Base-by-base conservation (phyloP, 2,329 filamentous ascomycete species). In the Arthrobotrys sphaeroides region DNA sequence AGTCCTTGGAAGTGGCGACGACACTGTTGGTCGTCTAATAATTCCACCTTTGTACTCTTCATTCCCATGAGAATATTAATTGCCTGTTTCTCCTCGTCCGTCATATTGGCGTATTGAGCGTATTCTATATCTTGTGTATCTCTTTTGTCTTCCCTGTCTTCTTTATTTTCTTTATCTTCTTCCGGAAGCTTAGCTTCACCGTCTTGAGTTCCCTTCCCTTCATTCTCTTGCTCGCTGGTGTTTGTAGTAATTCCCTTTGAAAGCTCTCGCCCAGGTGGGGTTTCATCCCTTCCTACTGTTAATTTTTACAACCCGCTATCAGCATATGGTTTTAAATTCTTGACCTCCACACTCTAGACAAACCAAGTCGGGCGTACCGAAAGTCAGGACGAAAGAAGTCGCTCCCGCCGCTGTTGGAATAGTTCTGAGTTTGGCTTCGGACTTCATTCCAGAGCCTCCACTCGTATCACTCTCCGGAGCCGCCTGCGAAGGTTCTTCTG, bases 1-100 rank as follows among this genome's bases (percentile, higher is more conserved):
- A 73, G 49, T 13, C 20, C n/a, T 26, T 65, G 45, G 10, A 73
- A 73, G 16, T 73, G 51, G 4, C 16, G 9, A 16, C 22, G 5
- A n/a, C 49, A 62, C 1, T 40, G 45, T 6, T 38, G 4, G 3
- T 18, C 5, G 13, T 61, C 51, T 12, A 73, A 16, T 1, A 62
- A 26, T 7, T 55, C 22, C 6, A 61, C 62, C 6, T 67, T 38
- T 9, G 16, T 18, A 3, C 42, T 10, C 18, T 40, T 62, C 51
- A 73, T 31, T 4, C 24, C 20, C 13, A 40, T 22, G 10, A 73
- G 20, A n/a, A 67, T 73, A n/a, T 57, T 9, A 18, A 28, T 45
- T 0, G 33, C 69, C 12, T 73, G 51, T 16, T 18, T 18, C 33
- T 73, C 69, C n/a, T 24, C 13, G 5, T 60, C 26, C 10, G 61